Evolutionary conservation across 1,139 yeast species (phyloP).

Genomic region (Saccharomycopsis hybrid): DNA sequence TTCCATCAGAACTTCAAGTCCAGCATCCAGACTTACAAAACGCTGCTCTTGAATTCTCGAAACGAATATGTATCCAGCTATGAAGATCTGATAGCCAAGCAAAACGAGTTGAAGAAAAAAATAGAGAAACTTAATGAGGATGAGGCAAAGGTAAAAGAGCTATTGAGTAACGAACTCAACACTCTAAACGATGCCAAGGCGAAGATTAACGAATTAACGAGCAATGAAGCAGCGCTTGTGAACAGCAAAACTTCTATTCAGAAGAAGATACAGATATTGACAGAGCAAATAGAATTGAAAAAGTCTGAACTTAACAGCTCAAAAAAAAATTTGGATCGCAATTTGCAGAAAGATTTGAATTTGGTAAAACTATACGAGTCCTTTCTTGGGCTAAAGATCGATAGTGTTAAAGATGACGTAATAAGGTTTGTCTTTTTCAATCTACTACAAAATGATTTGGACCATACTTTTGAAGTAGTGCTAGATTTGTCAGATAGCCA

Average conservation of each 20-base stretch:
- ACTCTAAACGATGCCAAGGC: conserved; percentile 22
- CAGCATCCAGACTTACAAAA: conserved; percentile 25
- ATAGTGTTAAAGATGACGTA: conserved; percentile 34
- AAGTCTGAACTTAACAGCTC: conserved; percentile 26
- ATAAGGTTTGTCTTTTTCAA: conserved; percentile 38
- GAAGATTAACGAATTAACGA: conserved; percentile 30
- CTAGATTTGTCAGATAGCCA: conserved; percentile 34
- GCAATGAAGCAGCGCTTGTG: conserved; percentile 24
- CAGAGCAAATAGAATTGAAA: conserved; percentile 26
- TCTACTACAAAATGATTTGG: conserved; percentile 37
- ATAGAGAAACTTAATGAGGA: conserved; percentile 23
- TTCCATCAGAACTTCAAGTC: conserved; percentile 26
- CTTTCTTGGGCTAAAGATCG: conserved; percentile 41
- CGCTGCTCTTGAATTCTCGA: conserved; percentile 23
- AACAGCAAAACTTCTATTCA: conserved; percentile 28
- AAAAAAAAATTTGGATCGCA: conserved; percentile 27
- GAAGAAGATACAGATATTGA: conserved; percentile 29
- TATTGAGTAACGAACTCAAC: conserved; percentile 15
- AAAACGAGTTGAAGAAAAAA: conserved; percentile 24
- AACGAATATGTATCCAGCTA: conserved; percentile 25
- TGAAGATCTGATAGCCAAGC: conserved; percentile 24
- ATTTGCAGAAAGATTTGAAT: conserved; percentile 33
- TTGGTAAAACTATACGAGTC: conserved; percentile 39
- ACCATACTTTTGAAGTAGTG: conserved; percentile 35
- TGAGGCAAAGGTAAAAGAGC: conserved; percentile 23